Conservation (phyloP, 176 grass and related monocot genomes). For the Thalia dealbata region DNA sequence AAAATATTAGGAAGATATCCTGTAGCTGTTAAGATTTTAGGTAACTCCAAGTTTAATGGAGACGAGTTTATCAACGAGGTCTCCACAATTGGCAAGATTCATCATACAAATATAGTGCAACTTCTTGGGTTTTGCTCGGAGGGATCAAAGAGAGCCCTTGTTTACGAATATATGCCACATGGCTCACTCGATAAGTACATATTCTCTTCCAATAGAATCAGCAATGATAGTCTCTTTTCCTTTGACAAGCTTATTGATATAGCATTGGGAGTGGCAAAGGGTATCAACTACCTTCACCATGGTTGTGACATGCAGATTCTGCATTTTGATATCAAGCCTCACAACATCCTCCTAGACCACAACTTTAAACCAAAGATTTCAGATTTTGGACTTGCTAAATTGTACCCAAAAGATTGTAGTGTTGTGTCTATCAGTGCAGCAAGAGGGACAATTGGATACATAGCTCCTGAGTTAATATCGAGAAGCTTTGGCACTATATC, state of each 20-base stretch:
- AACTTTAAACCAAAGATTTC: constrained; percentile 36
- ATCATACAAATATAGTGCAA: constrained; percentile 36
- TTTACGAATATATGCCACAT: too few relatives aligned
- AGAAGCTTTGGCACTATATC: constrained; percentile 40
- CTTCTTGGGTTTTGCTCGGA: constrained; percentile 34
- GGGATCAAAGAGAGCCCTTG: background rate
- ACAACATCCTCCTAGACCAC: constrained; percentile 31
- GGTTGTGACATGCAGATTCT: too few relatives aligned
- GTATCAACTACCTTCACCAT: too few relatives aligned
- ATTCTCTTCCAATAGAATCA: constrained; percentile 4
- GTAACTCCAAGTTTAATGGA: constrained; percentile 18
- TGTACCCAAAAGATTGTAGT: constrained; percentile 30
- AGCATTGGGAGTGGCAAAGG: constrained; percentile 30
- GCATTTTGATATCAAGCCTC: too few relatives aligned
- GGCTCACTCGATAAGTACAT: constrained; percentile 57
- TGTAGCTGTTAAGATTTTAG: constrained; percentile 33
- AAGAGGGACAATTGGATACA: constrained; percentile 37
- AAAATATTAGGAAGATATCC: background rate
- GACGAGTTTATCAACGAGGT: constrained; percentile 34
- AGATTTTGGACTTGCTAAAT: constrained; percentile 47
- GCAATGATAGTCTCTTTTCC: background rate
- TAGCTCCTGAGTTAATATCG: constrained; percentile 40
- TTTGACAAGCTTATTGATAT: constrained; percentile 36
- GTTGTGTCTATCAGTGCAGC: constrained; percentile 20
- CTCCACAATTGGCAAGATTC: constrained; percentile 26